phyloP scores from a whole-genome alignment of 768 basidiomycete species.

The Serpula lacrymans region DNA sequence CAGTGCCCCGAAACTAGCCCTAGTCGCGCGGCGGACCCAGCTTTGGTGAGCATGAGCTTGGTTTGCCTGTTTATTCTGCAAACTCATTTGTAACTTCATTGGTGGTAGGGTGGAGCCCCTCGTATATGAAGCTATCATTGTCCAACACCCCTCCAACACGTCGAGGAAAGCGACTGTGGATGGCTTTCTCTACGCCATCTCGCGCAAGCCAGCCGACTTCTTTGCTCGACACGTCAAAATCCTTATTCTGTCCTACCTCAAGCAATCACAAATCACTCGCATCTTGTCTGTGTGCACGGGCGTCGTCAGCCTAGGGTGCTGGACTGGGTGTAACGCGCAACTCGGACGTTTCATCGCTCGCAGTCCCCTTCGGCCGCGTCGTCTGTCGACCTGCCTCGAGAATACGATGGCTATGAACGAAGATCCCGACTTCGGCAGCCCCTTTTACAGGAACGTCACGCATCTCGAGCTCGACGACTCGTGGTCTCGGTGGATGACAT shows the following conservation, averaged over 20 bases:
- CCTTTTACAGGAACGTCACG: slow-evolving; percentile 2
- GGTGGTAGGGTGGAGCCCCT: not conserved
- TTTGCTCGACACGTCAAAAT: not conserved
- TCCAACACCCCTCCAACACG: no score
- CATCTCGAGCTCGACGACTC: slow-evolving; percentile 1
- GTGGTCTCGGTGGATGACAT: slow-evolving; percentile 1
- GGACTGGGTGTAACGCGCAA: no score
- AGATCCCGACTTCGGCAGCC: not conserved
- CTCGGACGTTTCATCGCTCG: no score
- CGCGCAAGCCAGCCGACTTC: not conserved
- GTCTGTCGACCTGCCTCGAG: not conserved
- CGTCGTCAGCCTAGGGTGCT: no score
- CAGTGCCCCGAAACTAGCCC: not conserved
- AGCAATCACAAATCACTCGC: no score
- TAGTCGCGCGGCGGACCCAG: not conserved
- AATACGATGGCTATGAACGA: not conserved
- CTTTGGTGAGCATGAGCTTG: not conserved
- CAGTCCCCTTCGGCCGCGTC: not conserved
- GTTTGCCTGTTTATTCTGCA: no score
- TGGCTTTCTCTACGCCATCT: not conserved
- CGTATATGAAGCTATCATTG: not conserved
- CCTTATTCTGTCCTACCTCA: no score
- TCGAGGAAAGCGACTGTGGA: not conserved
- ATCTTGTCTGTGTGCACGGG: no score
- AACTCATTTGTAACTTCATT: not conserved